Base-by-base conservation (phyloP, 1,284 basidiomycete species). In the Violaceomyces palustris region DNA sequence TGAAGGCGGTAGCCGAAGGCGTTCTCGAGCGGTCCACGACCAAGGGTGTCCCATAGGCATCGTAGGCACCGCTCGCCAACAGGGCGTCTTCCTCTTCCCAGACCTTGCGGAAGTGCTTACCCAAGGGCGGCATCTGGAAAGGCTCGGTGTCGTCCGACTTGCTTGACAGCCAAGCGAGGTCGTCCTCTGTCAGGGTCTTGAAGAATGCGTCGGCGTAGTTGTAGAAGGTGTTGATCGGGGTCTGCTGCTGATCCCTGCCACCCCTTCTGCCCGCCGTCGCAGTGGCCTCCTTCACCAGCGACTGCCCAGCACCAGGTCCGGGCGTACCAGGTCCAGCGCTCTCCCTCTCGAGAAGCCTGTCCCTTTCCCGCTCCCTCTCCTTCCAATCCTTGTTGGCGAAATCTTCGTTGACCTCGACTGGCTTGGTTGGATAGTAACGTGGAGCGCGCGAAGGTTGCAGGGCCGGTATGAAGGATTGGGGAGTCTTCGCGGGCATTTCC, bases 71-170 rank as follows among this genome's bases (percentile, higher is more conserved):
- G 29, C 41, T 61, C 3, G 79, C 78, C 1, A 53, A 9, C 40
- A 56, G 28, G 6, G 78, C 78, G 72, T 96, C 92, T 69, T 90
- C 85, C 56, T 93, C 88, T 53, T 90, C 88, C 91, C 92, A 96
- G 2, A 61, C 78, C 41, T 92, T 86, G 21, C 82, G 78, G 69
- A 94, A 97, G 75, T 92, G 90, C 55, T 83, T 79, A 6, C 92
- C 93, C 1, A 93, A 79, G 46, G 85, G 82, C 6, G 92, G 91
- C 75, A 93, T 82, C 31, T 88, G 77, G 65, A 83, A 93, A 0
- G 87, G 84, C 49, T 89, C 86, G 6, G 86, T 78, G 48, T 93
- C 88, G 64, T 94, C 91, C 15, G 77, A 76, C 74, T 77, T 58
- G 50, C 54, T 57, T 33, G 64, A 68, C 26, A 73, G 61, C 67